Percentiles rank a stretch among this genome's conserved stretches.
phyloP scores from a whole-genome alignment of 305 asterid species.

The Fraxinus latifolia region DNA sequence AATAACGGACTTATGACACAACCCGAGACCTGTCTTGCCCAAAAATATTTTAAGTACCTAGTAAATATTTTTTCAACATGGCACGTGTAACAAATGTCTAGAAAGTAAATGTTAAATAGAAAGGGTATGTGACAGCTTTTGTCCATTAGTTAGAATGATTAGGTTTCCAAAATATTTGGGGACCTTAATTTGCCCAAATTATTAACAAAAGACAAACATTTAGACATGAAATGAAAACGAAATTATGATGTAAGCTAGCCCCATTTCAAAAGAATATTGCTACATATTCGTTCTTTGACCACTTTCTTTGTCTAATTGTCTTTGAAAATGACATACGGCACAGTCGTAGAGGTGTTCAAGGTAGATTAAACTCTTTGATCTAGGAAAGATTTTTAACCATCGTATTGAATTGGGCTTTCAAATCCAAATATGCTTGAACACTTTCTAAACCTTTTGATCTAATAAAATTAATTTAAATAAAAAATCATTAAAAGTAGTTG shows the following conservation, averaged over 20 bases:
- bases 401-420: not conserved
- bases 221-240: slow-evolving; percentile 20
- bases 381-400: not conserved
- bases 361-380: not conserved
- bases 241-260: slow-evolving; percentile 21
- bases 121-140: not conserved
- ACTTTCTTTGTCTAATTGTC: slow-evolving; percentile 26
- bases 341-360: not conserved
- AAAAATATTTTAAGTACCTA: not conserved
- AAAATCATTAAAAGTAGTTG: not conserved
- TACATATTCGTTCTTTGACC: slow-evolving; percentile 16
- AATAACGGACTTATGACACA: too few relatives aligned
- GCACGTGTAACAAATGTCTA: not conserved
- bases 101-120: not conserved
- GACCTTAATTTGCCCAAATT: not conserved
- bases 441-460: not conserved
- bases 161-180: not conserved
- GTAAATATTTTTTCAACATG: not conserved
- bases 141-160: not conserved
- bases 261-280: slow-evolving; percentile 24
- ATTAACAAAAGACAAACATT: not conserved
- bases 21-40: too few relatives aligned
- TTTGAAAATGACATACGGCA: slow-evolving; percentile 15
- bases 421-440: not conserved
- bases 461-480: too few relatives aligned